Percentiles rank a stretch among this genome's conserved stretches.
Evolutionary conservation across 208 protist genomes (phyloP).

Genomic region (Crithidia mellificae): DNA sequence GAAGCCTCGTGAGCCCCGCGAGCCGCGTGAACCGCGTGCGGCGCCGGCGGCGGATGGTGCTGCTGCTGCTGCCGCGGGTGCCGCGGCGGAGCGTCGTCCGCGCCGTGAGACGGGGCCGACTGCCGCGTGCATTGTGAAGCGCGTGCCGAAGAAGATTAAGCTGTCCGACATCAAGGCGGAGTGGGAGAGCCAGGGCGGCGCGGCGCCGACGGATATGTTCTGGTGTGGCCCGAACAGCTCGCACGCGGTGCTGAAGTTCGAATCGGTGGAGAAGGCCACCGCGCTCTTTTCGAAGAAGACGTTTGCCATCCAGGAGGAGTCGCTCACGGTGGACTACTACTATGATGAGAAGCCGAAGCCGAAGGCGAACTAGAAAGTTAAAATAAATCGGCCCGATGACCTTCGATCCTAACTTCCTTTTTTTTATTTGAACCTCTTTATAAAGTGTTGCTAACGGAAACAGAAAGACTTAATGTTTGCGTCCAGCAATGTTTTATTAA

Average conservation of each 20-base stretch:
- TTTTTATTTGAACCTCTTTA: too few species aligned
- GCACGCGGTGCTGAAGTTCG: constrained; percentile 64
- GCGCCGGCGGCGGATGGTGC: neutral
- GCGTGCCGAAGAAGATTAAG: constrained; percentile 67
- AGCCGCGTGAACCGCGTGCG: neutral
- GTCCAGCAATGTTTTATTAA: too few species aligned
- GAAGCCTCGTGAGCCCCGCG: neutral
- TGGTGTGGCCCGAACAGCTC: constrained; percentile 64
- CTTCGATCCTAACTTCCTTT: too few species aligned
- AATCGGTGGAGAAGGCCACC: constrained; percentile 28
- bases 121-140: constrained; percentile 42
- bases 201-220: constrained; percentile 51
- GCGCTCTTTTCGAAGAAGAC: constrained; percentile 21
- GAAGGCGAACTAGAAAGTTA: too few species aligned
- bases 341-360: constrained; percentile 11
- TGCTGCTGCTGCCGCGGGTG: constrained; percentile 4
- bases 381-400: too few species aligned
- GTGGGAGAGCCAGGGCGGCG: constrained; percentile 20
- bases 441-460: too few species aligned
- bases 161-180: constrained; percentile 65
- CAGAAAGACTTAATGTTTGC: too few species aligned
- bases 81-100: constrained; percentile 5
- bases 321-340: constrained; percentile 24
- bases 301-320: constrained; percentile 39
- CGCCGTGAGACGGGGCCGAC: constrained; percentile 31